These are phyloP conservation scores for Xerocomus spinulosus DNA, from an alignment of 768 basidiomycete species.

Conservation along the genomic window DNA sequence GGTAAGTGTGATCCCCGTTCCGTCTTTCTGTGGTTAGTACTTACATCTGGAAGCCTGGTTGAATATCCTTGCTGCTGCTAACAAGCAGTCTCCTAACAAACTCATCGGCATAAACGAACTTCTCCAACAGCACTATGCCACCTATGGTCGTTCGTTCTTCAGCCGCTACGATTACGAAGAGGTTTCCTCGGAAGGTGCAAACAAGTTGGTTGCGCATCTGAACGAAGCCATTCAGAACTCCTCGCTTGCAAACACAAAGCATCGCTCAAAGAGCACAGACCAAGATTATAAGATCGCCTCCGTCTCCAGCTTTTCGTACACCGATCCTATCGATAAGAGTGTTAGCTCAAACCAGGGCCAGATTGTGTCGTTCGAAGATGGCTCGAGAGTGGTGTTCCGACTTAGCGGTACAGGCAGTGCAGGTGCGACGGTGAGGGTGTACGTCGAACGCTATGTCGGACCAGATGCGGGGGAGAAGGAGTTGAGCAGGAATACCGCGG, in stretches of 20 bases:
- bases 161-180: conserved; percentile 99
- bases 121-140: conserved; percentile 79
- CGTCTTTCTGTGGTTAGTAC: too few species aligned
- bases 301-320: conserved; percentile 90
- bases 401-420: conserved; percentile 94
- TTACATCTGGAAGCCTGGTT: conserved; percentile 94
- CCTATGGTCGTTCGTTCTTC: conserved; percentile 97
- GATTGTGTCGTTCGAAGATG: conserved; percentile 87
- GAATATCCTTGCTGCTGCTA: conserved; percentile 91
- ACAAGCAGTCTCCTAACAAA: conserved; percentile 67
- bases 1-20: too few species aligned
- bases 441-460: conserved; percentile 89
- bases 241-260: conserved; percentile 63
- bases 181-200: conserved; percentile 86
- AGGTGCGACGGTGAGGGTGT: conserved; percentile 94
- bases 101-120: conserved; percentile 89
- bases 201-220: conserved; percentile 76
- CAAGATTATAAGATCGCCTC: conserved; percentile 73
- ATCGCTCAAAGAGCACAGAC: conserved; percentile 62
- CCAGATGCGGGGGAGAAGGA: conserved; percentile 64
- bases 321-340: conserved; percentile 94
- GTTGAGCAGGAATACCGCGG: conserved; percentile 70
- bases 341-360: conserved; percentile 95
- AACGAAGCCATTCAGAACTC: conserved; percentile 63
- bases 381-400: conserved; percentile 92